A percentile compares a stretch with the other conserved stretches of the same genome.
phyloP scores from a whole-genome alignment of 2,329 filamentous ascomycete genomes.

The Colletotrichum camelliae region DNA sequence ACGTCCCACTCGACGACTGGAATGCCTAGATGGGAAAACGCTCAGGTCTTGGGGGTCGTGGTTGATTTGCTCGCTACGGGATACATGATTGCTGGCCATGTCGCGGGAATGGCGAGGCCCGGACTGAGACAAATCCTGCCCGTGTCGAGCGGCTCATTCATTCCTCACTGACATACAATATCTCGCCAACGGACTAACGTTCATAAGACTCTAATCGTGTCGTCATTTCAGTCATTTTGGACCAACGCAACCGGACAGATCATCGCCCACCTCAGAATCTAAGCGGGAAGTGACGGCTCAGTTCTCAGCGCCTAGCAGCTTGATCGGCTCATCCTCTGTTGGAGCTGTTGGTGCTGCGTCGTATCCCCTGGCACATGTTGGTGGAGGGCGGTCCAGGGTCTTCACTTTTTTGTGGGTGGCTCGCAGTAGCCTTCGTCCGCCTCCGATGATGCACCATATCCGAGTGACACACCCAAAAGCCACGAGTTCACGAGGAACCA shows the following conservation, averaged over 20 bases:
- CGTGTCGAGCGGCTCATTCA: neutral
- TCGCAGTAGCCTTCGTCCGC: neutral
- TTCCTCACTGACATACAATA: neutral
- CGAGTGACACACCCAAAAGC: neutral
- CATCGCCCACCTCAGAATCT: neutral
- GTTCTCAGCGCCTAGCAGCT: neutral
- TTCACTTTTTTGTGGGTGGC: neutral
- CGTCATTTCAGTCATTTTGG: neutral
- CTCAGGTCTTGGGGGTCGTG: neutral
- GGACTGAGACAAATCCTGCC: neutral
- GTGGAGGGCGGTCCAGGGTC: neutral
- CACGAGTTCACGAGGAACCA: conserved; percentile 10
- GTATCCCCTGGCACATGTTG: neutral
- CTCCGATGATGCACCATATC: neutral
- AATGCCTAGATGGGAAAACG: neutral
- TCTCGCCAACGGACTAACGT: neutral
- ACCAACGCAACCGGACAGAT: neutral
- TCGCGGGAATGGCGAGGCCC: neutral
- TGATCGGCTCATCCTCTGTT: neutral
- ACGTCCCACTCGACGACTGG: neutral
- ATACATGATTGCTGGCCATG: neutral
- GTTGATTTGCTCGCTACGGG: neutral
- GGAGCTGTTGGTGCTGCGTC: neutral
- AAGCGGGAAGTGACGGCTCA: neutral
- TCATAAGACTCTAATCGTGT: neutral